phyloP scores from a whole-genome alignment of 2,329 filamentous ascomycete species.

The Cladosporium sp. region DNA sequence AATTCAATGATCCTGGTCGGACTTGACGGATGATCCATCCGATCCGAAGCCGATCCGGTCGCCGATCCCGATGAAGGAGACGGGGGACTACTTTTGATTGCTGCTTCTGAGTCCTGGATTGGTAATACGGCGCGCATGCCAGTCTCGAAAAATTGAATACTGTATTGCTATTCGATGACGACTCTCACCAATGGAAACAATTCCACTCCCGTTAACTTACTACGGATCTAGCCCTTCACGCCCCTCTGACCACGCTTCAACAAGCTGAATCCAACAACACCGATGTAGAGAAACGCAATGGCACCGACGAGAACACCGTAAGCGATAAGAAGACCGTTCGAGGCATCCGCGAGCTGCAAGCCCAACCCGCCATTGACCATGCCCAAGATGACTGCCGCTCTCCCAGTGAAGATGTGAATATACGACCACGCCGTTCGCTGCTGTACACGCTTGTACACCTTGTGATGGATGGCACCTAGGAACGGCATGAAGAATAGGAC shows the following conservation, averaged over 20 bases:
- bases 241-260: constrained; percentile 1
- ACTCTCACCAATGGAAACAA: no score
- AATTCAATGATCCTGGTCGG: no score
- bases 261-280: constrained; percentile 3
- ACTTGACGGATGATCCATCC: no score
- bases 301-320: constrained; percentile 22
- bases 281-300: constrained; percentile 1
- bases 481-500: constrained; percentile 53
- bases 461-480: constrained; percentile 43
- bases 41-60: no score
- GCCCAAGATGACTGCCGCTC: constrained; percentile 8
- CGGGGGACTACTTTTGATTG: no score
- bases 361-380: constrained; percentile 14
- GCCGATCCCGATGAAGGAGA: no score
- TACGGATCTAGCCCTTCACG: no score
- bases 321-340: constrained; percentile 15
- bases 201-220: no score
- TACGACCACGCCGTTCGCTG: constrained; percentile 10
- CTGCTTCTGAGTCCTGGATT: no score
- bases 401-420: constrained; percentile 11
- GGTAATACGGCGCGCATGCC: no score
- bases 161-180: no score
- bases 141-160: no score
- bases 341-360: constrained; percentile 7
- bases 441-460: constrained; percentile 1